Conservation (phyloP, 2,329 filamentous ascomycete species). For the Trichoderma sp. region DNA sequence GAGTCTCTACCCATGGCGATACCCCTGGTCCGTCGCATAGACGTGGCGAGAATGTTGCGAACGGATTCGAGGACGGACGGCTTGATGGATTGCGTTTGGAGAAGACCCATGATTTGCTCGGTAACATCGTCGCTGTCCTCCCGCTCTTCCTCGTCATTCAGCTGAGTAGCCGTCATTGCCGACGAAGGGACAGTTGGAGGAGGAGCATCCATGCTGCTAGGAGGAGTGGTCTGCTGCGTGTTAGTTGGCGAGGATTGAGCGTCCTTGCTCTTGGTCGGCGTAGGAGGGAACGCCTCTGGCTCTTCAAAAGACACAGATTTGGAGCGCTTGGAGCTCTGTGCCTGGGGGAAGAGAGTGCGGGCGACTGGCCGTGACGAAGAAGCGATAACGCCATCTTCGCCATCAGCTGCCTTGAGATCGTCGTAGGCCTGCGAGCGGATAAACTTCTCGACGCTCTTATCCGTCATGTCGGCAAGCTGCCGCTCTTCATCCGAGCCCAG, state of each 20-base stretch:
- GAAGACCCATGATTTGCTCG: constrained; percentile 49
- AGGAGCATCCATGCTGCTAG: neutral
- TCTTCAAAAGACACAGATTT: constrained; percentile 36
- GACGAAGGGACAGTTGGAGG: neutral
- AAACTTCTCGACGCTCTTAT: constrained; percentile 34
- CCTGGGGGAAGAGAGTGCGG: constrained; percentile 37
- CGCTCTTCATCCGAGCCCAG: constrained; percentile 41
- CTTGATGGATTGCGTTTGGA: constrained; percentile 44
- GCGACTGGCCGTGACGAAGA: constrained; percentile 37
- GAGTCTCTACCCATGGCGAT: constrained; percentile 65
- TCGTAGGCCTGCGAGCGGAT: constrained; percentile 21
- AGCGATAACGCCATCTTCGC: constrained; percentile 25
- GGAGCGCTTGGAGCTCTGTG: constrained; percentile 30
- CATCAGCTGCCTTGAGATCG: constrained; percentile 24
- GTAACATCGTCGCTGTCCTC: constrained; percentile 35
- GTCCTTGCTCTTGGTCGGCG: constrained; percentile 15
- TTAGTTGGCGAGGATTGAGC: constrained; percentile 1
- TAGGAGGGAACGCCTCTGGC: constrained; percentile 22
- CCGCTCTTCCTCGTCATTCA: constrained; percentile 13
- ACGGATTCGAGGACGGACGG: constrained; percentile 39
- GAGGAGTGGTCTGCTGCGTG: constrained; percentile 5
- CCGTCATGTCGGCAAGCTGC: constrained; percentile 37
- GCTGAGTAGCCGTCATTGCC: constrained; percentile 19
- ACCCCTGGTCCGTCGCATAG: constrained; percentile 59
- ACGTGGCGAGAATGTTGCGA: constrained; percentile 47